Conservation (phyloP, 768 basidiomycete genomes). For the Suillus sp. region DNA sequence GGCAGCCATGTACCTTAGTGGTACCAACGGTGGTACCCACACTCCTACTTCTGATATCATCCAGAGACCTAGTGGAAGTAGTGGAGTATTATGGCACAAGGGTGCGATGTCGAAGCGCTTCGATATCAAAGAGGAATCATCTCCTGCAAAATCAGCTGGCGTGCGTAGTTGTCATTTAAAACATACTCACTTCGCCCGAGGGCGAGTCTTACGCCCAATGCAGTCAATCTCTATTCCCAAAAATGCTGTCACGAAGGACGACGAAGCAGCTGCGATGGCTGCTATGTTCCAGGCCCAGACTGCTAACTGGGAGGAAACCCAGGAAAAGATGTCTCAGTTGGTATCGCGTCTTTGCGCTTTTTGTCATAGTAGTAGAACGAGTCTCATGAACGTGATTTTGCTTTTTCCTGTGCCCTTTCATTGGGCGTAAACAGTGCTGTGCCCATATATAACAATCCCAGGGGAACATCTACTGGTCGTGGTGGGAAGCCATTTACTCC, state of each 20-base stretch:
- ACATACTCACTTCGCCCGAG: slow-evolving; percentile 21
- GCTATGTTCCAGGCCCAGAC: slow-evolving; percentile 97
- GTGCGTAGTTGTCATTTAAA: slow-evolving; percentile 37
- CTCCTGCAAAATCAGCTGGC: slow-evolving; percentile 28
- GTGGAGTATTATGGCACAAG: slow-evolving; percentile 57
- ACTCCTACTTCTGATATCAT: slow-evolving; percentile 53
- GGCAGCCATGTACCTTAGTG: slow-evolving; percentile 72
- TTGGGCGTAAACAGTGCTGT: slow-evolving; percentile 54
- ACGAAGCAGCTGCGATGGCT: slow-evolving; percentile 95
- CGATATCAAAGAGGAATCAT: slow-evolving; percentile 74
- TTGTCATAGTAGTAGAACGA: slow-evolving; percentile 65
- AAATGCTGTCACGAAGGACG: slow-evolving; percentile 54
- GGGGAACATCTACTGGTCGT: slow-evolving; percentile 64
- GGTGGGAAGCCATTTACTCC: slow-evolving; percentile 54
- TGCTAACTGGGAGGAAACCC: slow-evolving; percentile 97
- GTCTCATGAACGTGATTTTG: slow-evolving; percentile 71
- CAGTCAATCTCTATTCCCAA: slow-evolving; percentile 45
- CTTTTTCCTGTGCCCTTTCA: slow-evolving; percentile 34
- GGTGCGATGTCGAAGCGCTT: slow-evolving; percentile 88
- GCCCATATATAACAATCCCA: slow-evolving; percentile 64
- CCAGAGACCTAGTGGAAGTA: slow-evolving; percentile 38
- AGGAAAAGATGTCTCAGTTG: slow-evolving; percentile 99
- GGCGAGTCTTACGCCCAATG: slow-evolving; percentile 31
- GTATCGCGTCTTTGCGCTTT: slow-evolving; percentile 64
- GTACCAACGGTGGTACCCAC: slow-evolving; percentile 41